Evolutionary conservation across 129 eudicot genomes (phyloP).

Genomic region (Smallanthus sonchifolius): DNA sequence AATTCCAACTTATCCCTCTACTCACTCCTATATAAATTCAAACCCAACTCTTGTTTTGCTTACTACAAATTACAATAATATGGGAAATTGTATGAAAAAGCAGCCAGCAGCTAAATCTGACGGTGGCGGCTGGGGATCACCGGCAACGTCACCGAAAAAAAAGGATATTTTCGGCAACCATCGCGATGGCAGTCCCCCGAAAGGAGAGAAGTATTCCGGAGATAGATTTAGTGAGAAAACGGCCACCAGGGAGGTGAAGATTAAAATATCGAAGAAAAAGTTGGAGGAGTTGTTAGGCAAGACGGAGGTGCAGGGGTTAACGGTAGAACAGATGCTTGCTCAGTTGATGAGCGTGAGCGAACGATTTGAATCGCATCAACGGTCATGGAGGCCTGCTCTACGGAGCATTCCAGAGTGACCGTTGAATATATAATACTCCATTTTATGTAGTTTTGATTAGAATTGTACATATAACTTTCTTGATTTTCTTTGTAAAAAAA

Average conservation of each 20-base stretch:
- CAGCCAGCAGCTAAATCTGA: slow-evolving; percentile 27
- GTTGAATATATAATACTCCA: no score
- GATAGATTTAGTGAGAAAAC: no score
- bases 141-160: not conserved
- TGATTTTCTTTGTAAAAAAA: not conserved
- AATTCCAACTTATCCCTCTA: slow-evolving; percentile 18
- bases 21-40: slow-evolving; percentile 12
- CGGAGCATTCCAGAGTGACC: slow-evolving; percentile 35
- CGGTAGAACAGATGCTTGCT: slow-evolving; percentile 29
- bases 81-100: slow-evolving; percentile 46
- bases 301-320: slow-evolving; percentile 24
- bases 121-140: slow-evolving; percentile 25
- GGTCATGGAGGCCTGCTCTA: slow-evolving; percentile 45
- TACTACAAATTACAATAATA: not conserved
- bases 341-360: slow-evolving; percentile 29
- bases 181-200: not conserved
- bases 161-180: not conserved
- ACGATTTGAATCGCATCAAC: slow-evolving; percentile 23
- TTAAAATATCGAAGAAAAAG: slow-evolving; percentile 47
- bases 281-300: slow-evolving; percentile 33
- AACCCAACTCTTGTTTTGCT: not conserved
- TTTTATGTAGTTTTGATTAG: not conserved
- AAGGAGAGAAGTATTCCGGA: no score
- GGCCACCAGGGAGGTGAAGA: slow-evolving; percentile 38
- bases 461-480: not conserved